Evolutionary conservation across 2,329 filamentous ascomycete species (phyloP).

Genomic region (Diaporthe longicolla): DNA sequence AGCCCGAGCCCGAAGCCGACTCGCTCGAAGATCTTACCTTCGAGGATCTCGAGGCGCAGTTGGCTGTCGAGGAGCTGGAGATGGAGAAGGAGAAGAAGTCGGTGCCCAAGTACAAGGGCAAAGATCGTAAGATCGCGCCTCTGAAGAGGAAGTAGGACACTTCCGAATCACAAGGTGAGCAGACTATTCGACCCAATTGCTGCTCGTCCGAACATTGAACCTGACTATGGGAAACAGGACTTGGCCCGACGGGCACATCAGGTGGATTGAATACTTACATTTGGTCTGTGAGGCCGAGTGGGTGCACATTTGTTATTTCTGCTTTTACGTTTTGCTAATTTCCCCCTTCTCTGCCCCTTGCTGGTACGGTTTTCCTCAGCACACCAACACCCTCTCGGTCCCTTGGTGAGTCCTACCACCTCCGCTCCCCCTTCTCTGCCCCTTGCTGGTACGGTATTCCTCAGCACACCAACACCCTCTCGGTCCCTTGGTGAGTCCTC

Average conservation of each 20-base stretch:
- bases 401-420: too few species aligned
- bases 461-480: too few species aligned
- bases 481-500: too few species aligned
- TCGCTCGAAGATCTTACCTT: neutral
- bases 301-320: slow-evolving; percentile 12
- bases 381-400: too few species aligned
- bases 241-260: neutral
- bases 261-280: neutral
- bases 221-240: neutral
- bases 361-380: too few species aligned
- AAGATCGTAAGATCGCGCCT: slow-evolving; percentile 22
- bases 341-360: neutral
- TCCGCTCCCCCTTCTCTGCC: neutral
- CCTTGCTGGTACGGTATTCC: neutral
- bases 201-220: neutral
- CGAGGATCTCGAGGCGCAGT: neutral
- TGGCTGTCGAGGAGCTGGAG: slow-evolving; percentile 9
- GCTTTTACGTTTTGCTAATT: neutral
- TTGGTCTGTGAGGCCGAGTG: neutral
- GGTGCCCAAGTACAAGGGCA: slow-evolving; percentile 9
- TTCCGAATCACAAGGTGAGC: slow-evolving; percentile 14
- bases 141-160: slow-evolving; percentile 26
- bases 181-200: too few species aligned
- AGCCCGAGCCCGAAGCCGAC: neutral
- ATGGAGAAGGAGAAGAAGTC: neutral